A percentile compares a stretch with the other conserved stretches of the same genome.
Conservation (phyloP, 2,329 filamentous ascomycete species). For the Hypomyces rosellus region DNA sequence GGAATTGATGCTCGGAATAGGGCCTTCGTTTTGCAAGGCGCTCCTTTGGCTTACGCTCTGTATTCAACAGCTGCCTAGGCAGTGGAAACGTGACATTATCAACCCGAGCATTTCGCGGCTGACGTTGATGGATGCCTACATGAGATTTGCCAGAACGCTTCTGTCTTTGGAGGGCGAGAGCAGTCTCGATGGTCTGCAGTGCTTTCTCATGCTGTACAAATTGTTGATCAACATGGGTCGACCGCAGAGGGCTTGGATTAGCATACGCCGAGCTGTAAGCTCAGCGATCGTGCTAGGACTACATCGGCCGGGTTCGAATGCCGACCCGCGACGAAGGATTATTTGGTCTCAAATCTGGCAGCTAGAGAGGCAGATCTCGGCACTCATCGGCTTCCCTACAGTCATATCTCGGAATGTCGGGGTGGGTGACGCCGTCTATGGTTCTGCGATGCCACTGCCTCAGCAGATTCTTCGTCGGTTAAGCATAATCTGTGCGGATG, state of each 20-base stretch:
- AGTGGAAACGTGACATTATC: constrained; percentile 24
- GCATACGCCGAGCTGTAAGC: constrained; percentile 43
- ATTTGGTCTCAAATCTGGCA: constrained; percentile 35
- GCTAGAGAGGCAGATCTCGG: constrained; percentile 43
- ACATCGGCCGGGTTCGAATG: constrained; percentile 26
- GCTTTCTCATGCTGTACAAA: constrained; percentile 43
- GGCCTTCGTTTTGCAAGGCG: constrained; percentile 28
- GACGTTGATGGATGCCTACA: constrained; percentile 38
- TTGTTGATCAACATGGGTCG: constrained; percentile 49
- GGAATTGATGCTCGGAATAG: constrained; percentile 27
- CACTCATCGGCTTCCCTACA: constrained; percentile 48
- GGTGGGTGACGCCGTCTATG: no score
- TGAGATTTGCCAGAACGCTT: constrained; percentile 37
- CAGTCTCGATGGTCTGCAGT: constrained; percentile 47
- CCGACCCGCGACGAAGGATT: constrained; percentile 24
- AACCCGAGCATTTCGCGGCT: constrained; percentile 30
- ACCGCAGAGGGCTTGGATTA: constrained; percentile 48
- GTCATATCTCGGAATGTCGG: constrained; percentile 19
- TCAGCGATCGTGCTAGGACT: constrained; percentile 46
- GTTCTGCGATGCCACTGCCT: constrained; percentile 2
- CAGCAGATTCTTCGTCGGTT: background rate
- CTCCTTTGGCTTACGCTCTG: constrained; percentile 38
- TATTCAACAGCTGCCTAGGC: constrained; percentile 32
- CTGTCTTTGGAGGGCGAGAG: constrained; percentile 44
- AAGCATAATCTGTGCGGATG: constrained; percentile 2